Conservation (phyloP, 805 yeast species). For the Candida silvicultrix region DNA sequence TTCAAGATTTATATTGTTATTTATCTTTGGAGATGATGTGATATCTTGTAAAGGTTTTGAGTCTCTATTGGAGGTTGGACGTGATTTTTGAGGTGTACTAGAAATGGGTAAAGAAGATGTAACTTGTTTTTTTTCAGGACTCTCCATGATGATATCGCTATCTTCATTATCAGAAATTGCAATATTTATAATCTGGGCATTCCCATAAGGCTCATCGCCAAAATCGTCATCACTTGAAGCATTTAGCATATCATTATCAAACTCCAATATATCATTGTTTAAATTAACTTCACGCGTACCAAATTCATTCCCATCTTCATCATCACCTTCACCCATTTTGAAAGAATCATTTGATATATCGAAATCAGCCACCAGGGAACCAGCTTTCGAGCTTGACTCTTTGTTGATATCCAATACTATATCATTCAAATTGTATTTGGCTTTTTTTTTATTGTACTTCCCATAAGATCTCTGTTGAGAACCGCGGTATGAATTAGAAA, state of each 20-base stretch:
- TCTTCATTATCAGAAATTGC: constrained; percentile 22
- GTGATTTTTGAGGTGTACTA: constrained; percentile 5
- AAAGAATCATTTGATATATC: constrained; percentile 21
- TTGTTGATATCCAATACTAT: constrained; percentile 13
- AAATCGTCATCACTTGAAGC: constrained; percentile 7
- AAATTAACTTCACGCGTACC: not conserved
- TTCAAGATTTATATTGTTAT: not conserved
- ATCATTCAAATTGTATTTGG: constrained; percentile 18
- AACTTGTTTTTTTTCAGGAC: constrained; percentile 9
- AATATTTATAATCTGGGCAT: constrained; percentile 14
- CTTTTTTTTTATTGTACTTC: constrained; percentile 16
- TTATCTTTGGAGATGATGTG: not conserved
- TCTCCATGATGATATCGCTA: constrained; percentile 9
- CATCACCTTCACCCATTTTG: constrained; percentile 18
- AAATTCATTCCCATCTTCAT: constrained; percentile 1
- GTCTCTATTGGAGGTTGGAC: not conserved
- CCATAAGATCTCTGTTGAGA: constrained; percentile 15
- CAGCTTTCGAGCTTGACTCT: not conserved
- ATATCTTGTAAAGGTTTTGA: not conserved
- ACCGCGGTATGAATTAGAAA: constrained; percentile 3
- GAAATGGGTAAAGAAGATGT: not conserved
- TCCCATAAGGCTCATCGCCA: constrained; percentile 15
- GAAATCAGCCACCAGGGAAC: constrained; percentile 6
- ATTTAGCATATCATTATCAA: constrained; percentile 4
- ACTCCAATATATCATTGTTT: not conserved